Percentiles rank a stretch among this genome's conserved stretches.
Evolutionary conservation across 345 rosid species (phyloP).

Genomic region (Arabidopsis arenosa): DNA sequence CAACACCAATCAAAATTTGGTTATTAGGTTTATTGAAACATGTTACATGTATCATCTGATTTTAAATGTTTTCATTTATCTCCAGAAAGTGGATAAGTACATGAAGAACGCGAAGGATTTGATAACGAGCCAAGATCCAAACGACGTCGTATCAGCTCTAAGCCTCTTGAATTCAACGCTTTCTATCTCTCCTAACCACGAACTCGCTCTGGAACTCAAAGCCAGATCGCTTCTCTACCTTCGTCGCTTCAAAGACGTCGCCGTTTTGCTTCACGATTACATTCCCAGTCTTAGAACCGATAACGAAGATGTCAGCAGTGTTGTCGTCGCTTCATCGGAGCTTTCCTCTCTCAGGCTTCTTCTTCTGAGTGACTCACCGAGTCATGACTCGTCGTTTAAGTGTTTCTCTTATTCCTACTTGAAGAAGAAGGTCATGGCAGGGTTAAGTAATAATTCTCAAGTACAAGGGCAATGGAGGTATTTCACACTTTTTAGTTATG

Average conservation of each 20-base stretch:
- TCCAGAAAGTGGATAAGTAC: background rate
- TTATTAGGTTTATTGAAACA: background rate
- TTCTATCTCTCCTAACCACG: constrained; percentile 10
- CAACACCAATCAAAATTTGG: too few relatives aligned
- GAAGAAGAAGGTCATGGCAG: constrained; percentile 89
- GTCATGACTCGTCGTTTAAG: constrained; percentile 62
- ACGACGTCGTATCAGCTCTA: background rate
- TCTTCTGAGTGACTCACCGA: constrained; percentile 42
- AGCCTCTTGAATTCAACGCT: background rate
- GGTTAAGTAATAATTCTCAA: constrained; percentile 69
- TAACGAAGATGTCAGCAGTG: background rate
- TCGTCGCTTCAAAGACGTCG: constrained; percentile 16
- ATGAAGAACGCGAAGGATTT: background rate
- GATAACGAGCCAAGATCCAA: background rate
- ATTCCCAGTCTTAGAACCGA: background rate
- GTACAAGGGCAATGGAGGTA: constrained; percentile 96
- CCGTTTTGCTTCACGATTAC: constrained; percentile 3
- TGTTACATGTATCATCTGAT: background rate
- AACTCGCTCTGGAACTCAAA: constrained; percentile 18
- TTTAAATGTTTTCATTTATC: background rate
- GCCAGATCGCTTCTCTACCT: constrained; percentile 22
- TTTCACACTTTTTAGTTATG: rapidly evolving
- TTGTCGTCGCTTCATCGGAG: background rate
- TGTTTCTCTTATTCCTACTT: constrained; percentile 85
- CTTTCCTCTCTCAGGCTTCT: background rate